phyloP scores from a whole-genome alignment of 2,329 filamentous ascomycete species.

The Nemania abortiva region DNA sequence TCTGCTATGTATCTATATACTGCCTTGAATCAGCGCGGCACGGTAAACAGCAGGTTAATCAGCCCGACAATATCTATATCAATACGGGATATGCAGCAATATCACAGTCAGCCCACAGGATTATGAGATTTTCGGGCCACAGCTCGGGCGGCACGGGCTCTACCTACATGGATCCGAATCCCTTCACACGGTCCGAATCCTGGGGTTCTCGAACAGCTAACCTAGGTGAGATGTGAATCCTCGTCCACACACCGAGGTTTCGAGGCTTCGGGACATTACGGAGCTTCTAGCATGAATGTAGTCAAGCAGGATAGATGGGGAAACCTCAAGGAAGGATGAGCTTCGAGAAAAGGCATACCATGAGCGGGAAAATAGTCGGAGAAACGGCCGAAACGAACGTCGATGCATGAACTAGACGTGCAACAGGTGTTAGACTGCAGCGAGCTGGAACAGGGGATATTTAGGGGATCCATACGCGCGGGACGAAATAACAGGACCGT shows the following conservation, averaged over 20 bases:
- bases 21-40: neutral
- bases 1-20: neutral
- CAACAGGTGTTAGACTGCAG: conserved; percentile 31
- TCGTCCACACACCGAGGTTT: conserved; percentile 13
- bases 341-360: conserved; percentile 3
- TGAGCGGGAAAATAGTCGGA: conserved; percentile 26
- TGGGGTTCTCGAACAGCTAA: neutral
- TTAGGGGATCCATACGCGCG: conserved; percentile 35
- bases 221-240: neutral
- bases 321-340: neutral
- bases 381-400: conserved; percentile 36
- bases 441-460: conserved; percentile 36
- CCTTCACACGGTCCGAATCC: conserved; percentile 19
- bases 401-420: conserved; percentile 38
- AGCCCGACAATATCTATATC: conserved; percentile 2
- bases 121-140: conserved; percentile 1
- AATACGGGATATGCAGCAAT: conserved; percentile 23
- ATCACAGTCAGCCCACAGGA: conserved; percentile 2
- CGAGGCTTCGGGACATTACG: conserved; percentile 23
- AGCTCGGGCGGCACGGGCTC: neutral
- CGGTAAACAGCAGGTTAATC: conserved; percentile 6
- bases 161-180: conserved; percentile 20
- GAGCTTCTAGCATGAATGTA: conserved; percentile 17
- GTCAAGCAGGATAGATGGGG: conserved; percentile 3
- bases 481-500: conserved; percentile 17